Conservation (phyloP, 2,329 filamentous ascomycete species). For the Coniochaeta sp. region DNA sequence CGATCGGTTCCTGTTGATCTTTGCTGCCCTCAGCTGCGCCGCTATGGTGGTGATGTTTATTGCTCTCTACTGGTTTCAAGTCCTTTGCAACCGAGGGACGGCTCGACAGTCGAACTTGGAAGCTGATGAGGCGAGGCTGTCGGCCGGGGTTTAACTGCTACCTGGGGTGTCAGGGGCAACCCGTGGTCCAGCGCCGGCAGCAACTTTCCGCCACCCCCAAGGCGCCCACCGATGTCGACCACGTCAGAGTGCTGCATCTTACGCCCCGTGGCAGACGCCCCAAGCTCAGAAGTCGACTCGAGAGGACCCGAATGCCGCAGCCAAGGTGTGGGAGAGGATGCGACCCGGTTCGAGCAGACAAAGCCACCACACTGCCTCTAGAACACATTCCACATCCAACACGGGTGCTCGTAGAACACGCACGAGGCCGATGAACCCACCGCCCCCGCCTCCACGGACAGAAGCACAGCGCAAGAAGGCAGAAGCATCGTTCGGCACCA, state of each 20-base stretch:
- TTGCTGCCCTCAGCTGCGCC: not conserved
- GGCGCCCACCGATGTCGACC: not conserved
- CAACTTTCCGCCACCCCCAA: not conserved
- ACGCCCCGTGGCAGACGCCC: not conserved
- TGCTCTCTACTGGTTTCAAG: not conserved
- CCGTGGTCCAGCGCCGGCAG: not conserved
- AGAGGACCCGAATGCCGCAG: not conserved
- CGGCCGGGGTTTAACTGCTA: not conserved
- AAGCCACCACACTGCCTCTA: not conserved
- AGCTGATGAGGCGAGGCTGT: not conserved
- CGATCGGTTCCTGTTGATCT: not conserved
- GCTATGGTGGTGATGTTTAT: not conserved
- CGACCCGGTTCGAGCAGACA: not conserved
- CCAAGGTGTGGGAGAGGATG: not conserved
- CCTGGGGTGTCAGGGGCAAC: not conserved
- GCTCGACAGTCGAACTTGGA: not conserved
- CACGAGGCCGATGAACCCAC: not conserved
- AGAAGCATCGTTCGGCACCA: not conserved
- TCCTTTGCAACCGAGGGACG: not conserved
- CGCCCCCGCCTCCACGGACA: not conserved
- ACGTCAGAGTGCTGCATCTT: not conserved
- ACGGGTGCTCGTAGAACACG: not conserved
- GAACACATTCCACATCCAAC: not conserved
- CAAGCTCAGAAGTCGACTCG: not conserved
- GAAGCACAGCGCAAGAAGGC: not conserved